These are phyloP conservation scores for Rhynchospora breviuscula DNA, from an alignment of 176 grass and related monocot species.

Conservation along the genomic window DNA sequence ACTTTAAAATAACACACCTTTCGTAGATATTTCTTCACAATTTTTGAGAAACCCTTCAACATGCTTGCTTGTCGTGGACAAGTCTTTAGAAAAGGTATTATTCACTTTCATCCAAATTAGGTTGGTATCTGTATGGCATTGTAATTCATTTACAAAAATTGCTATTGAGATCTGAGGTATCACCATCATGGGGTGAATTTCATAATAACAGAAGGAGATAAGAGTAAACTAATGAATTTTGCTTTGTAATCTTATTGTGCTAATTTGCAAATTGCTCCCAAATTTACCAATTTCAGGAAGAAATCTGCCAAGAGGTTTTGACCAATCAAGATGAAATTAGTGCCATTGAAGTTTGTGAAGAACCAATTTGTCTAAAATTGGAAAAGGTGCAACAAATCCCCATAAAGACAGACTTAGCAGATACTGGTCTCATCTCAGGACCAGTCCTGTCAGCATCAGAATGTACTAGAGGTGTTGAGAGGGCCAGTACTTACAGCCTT, in stretches of 20 bases:
- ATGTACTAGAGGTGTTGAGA: not conserved
- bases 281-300: constrained; percentile 11
- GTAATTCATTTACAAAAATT: not conserved
- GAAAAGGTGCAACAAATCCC: constrained; percentile 27
- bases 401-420: constrained; percentile 15
- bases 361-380: constrained; percentile 17
- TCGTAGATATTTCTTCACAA: not conserved
- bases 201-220: not conserved
- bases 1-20: constrained; percentile 1
- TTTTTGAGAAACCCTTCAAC: constrained; percentile 1
- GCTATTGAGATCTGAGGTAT: not conserved
- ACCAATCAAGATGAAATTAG: not conserved
- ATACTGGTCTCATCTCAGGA: constrained; percentile 8
- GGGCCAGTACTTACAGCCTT: not conserved
- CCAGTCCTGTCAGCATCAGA: not conserved
- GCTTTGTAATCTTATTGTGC: not conserved
- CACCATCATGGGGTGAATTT: not conserved
- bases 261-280: not conserved
- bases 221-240: not conserved
- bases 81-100: not conserved
- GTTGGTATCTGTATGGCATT: not conserved
- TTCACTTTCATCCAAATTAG: constrained; percentile 1
- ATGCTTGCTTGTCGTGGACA: constrained; percentile 4
- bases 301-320: constrained; percentile 9
- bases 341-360: not conserved